phyloP scores from a whole-genome alignment of 169 alveolate genomes.

The Eimeria zaria region DNA sequence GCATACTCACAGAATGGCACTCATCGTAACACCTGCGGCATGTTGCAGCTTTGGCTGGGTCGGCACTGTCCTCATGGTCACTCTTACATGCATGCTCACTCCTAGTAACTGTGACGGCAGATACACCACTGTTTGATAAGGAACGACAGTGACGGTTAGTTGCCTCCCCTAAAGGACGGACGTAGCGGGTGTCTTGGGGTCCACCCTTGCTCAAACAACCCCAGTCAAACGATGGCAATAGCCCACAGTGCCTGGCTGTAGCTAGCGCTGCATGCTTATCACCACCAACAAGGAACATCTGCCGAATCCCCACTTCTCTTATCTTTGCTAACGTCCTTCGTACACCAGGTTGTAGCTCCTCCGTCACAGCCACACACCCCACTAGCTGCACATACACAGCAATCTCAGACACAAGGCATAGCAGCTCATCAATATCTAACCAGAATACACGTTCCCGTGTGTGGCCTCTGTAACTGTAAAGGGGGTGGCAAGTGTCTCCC shows the following conservation, averaged over 20 bases:
- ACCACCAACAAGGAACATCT: slow-evolving; percentile 39
- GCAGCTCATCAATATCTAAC: neutral
- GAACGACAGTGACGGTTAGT: neutral
- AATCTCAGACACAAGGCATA: neutral
- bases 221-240: slow-evolving; percentile 46
- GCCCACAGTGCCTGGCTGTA: slow-evolving; percentile 51
- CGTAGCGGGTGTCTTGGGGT: neutral
- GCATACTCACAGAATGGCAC: neutral
- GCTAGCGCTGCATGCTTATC: slow-evolving; percentile 64
- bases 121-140: neutral
- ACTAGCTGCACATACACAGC: slow-evolving; percentile 57
- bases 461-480: neutral
- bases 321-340: slow-evolving; percentile 12
- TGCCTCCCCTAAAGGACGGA: neutral
- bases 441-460: neutral
- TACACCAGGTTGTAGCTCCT: slow-evolving; percentile 50
- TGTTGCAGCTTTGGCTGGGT: neutral
- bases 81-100: neutral
- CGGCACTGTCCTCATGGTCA: neutral
- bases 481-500: too few relatives aligned
- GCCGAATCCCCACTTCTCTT: slow-evolving; percentile 63
- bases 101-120: neutral
- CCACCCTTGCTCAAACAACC: slow-evolving; percentile 8
- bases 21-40: slow-evolving; percentile 53
- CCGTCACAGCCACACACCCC: slow-evolving; percentile 69